These are phyloP conservation scores for Nadsonia starkeyi-henricii DNA, from an alignment of 1,139 yeast genomes.

Conservation along the genomic window DNA sequence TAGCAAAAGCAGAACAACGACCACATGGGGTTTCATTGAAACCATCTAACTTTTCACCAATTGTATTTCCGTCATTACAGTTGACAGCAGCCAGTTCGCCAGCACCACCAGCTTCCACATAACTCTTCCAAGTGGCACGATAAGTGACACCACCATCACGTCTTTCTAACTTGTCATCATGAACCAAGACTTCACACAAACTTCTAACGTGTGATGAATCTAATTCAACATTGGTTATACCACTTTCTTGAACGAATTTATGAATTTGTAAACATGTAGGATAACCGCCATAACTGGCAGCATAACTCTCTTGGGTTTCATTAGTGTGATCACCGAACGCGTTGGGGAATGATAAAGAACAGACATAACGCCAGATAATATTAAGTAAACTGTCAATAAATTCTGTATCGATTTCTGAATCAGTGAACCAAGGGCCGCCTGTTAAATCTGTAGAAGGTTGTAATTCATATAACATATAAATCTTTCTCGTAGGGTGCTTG, in stretches of 20 bases:
- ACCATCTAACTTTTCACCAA: slow-evolving; percentile 14
- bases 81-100: slow-evolving; percentile 12
- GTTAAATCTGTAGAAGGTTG: slow-evolving; percentile 94
- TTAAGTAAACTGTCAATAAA: slow-evolving; percentile 74
- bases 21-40: slow-evolving; percentile 25
- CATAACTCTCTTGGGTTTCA: slow-evolving; percentile 19
- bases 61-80: slow-evolving; percentile 9
- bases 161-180: slow-evolving; percentile 72
- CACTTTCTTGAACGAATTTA: slow-evolving; percentile 58
- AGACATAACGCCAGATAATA: slow-evolving; percentile 79
- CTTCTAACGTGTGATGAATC: slow-evolving; percentile 61
- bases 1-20: slow-evolving; percentile 20
- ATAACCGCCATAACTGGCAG: slow-evolving; percentile 45
- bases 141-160: slow-evolving; percentile 31
- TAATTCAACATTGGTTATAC: slow-evolving; percentile 73
- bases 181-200: slow-evolving; percentile 75
- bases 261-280: slow-evolving; percentile 62
- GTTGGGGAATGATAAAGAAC: slow-evolving; percentile 60
- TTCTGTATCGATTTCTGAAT: slow-evolving; percentile 85
- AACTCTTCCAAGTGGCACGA: slow-evolving; percentile 42
- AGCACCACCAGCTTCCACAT: slow-evolving; percentile 42
- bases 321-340: slow-evolving; percentile 31
- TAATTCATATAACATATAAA: slow-evolving; percentile 83
- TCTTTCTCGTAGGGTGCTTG: slow-evolving; percentile 90
- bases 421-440: slow-evolving; percentile 99